phyloP scores from a whole-genome alignment of 176 grass and related monocot genomes.

The Panicum miliaceum region DNA sequence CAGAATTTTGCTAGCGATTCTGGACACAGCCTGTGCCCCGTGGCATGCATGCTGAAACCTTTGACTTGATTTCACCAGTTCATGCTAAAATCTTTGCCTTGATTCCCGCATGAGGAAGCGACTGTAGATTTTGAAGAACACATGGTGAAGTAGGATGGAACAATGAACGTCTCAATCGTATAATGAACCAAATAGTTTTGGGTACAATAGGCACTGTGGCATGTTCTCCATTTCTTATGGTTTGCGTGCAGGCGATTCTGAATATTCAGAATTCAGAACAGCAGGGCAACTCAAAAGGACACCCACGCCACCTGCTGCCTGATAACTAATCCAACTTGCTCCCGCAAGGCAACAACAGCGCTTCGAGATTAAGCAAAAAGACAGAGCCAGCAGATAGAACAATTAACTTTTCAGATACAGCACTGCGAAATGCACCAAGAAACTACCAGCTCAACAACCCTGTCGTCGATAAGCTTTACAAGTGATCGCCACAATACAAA shows the following conservation, averaged over 20 bases:
- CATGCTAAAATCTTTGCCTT: background rate
- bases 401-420: slow-evolving; percentile 14
- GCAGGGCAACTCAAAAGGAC: background rate
- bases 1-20: too few relatives aligned
- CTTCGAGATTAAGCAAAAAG: slow-evolving; percentile 1
- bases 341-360: slow-evolving; percentile 14
- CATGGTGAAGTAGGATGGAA: background rate
- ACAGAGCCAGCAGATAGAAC: slow-evolving; percentile 4
- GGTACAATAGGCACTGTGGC: background rate
- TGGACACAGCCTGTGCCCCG: background rate
- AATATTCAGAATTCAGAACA: slow-evolving; percentile 19
- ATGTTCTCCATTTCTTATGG: background rate
- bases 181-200: background rate
- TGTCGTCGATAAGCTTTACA: slow-evolving; percentile 19
- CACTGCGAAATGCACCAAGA: background rate
- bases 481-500: slow-evolving; percentile 26
- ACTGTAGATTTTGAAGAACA: background rate
- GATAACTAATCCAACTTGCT: slow-evolving; percentile 1
- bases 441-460: slow-evolving; percentile 22
- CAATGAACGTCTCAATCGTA: background rate
- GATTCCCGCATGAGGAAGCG: background rate
- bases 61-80: background rate
- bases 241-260: background rate
- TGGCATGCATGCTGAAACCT: background rate
- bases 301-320: background rate